Conservation (phyloP, 345 rosid genomes). For the Hibiscus syriacus region DNA sequence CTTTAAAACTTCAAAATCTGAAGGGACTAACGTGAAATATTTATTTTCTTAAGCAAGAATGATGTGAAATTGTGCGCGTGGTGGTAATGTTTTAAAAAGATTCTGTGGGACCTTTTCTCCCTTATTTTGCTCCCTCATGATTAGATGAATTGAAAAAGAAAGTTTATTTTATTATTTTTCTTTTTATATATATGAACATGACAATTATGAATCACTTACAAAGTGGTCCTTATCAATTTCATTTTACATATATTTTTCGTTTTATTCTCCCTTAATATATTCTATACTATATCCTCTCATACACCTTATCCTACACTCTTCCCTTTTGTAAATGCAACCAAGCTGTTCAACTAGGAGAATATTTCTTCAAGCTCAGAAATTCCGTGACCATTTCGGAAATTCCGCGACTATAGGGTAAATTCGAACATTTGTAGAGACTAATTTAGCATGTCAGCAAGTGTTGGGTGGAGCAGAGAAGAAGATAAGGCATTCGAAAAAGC, state of each 20-base stretch:
- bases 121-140: not conserved
- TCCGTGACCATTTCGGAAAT: not conserved
- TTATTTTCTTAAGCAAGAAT: no score
- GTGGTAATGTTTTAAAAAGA: not conserved
- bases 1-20: no score
- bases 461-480: conserved; percentile 72
- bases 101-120: not conserved
- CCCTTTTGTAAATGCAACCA: not conserved
- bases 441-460: conserved; percentile 35
- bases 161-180: not conserved
- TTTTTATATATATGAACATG: not conserved
- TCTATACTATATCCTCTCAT: not conserved
- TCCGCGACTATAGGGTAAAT: not conserved
- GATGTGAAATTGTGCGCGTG: not conserved
- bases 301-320: conserved; percentile 36
- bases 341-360: conserved; percentile 9
- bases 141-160: not conserved
- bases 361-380: not conserved
- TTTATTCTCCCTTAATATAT: not conserved
- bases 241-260: not conserved
- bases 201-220: not conserved
- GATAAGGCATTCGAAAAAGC: conserved; percentile 74
- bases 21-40: no score
- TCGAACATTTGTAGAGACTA: not conserved
- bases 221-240: conserved; percentile 9